Percentiles rank a stretch among this genome's conserved stretches.
phyloP scores from a whole-genome alignment of 257 asterid genomes.

The Solanum chiquidenum region DNA sequence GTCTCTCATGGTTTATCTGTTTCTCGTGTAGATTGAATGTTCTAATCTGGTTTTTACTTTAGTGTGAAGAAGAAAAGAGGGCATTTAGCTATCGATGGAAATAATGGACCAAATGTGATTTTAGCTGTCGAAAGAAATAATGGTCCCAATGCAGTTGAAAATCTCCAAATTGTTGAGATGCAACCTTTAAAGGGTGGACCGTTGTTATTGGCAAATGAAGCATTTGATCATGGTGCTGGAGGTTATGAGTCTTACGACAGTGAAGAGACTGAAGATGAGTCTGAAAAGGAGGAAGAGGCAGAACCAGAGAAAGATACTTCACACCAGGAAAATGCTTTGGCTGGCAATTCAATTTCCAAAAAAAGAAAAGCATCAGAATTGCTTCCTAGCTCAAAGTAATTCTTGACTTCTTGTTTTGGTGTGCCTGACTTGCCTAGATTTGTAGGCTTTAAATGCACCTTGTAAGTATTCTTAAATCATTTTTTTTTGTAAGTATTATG shows the following conservation, averaged over 20 bases:
- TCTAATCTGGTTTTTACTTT: background rate
- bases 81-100: conserved; percentile 32
- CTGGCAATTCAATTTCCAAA: conserved; percentile 16
- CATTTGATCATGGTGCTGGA: conserved; percentile 46
- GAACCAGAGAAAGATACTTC: conserved; percentile 11
- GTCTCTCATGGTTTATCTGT: background rate
- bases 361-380: conserved; percentile 63
- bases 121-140: conserved; percentile 34
- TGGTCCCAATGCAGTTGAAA: conserved; percentile 20
- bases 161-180: conserved; percentile 33
- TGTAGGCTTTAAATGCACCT: background rate
- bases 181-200: conserved; percentile 28
- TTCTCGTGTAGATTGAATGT: background rate
- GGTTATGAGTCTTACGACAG: conserved; percentile 23
- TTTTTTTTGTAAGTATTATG: background rate
- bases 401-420: background rate
- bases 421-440: background rate
- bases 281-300: conserved; percentile 12
- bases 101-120: conserved; percentile 18
- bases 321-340: conserved; percentile 16
- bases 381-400: conserved; percentile 48
- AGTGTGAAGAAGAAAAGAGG: conserved; percentile 58
- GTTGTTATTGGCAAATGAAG: conserved; percentile 65
- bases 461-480: background rate
- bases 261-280: conserved; percentile 32